Evolutionary conservation across 805 yeast genomes (phyloP).

Genomic region (Metschnikowia bowlesiae): DNA sequence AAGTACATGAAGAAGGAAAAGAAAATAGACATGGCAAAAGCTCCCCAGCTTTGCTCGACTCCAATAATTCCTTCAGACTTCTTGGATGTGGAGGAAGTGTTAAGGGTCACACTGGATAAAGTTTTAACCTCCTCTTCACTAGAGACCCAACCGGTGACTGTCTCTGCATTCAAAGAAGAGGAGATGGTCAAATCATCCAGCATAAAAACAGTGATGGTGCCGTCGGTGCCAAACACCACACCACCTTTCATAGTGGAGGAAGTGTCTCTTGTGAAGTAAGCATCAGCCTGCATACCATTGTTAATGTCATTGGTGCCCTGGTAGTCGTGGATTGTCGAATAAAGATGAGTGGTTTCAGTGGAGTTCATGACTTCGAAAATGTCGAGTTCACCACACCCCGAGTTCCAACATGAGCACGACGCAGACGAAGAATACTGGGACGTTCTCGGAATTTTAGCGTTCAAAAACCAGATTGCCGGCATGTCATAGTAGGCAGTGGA

Average conservation of each 20-base stretch:
- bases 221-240: slow-evolving; percentile 60
- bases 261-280: slow-evolving; percentile 54
- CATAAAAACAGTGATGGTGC: slow-evolving; percentile 57
- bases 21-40: slow-evolving; percentile 8
- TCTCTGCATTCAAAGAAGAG: slow-evolving; percentile 39
- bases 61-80: slow-evolving; percentile 18
- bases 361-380: slow-evolving; percentile 69
- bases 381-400: slow-evolving; percentile 79
- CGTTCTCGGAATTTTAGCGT: slow-evolving; percentile 70
- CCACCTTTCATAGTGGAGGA: slow-evolving; percentile 60
- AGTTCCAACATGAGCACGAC: slow-evolving; percentile 71
- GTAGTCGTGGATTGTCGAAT: slow-evolving; percentile 69
- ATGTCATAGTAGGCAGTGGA: slow-evolving; percentile 44
- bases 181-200: slow-evolving; percentile 51
- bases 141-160: slow-evolving; percentile 44
- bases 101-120: slow-evolving; percentile 24
- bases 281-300: slow-evolving; percentile 54
- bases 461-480: slow-evolving; percentile 77
- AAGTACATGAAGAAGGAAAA: slow-evolving; percentile 13
- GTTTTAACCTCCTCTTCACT: slow-evolving; percentile 27
- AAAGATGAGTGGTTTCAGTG: slow-evolving; percentile 52
- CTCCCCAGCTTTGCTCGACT: slow-evolving; percentile 9
- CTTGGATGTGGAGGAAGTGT: slow-evolving; percentile 22
- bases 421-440: slow-evolving; percentile 59
- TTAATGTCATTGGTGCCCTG: slow-evolving; percentile 65